Conservation (phyloP, 2,329 filamentous ascomycete genomes). For the Moelleriella libera region DNA sequence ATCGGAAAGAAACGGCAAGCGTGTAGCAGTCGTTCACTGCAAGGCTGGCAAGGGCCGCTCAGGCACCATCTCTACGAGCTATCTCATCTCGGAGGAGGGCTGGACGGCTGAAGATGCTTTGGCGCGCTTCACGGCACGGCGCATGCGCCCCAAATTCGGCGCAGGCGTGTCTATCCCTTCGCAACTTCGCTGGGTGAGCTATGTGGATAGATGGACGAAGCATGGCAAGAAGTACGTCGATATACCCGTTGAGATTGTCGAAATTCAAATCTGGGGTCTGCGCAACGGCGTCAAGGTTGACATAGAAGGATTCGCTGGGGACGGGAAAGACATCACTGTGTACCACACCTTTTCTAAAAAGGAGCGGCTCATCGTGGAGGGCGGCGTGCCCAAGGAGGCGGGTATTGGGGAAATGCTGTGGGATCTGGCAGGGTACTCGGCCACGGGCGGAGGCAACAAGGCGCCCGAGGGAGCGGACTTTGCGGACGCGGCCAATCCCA, state of each 20-base stretch:
- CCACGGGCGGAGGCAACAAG: constrained; percentile 12
- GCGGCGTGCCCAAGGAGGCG: constrained; percentile 31
- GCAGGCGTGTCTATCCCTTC: constrained; percentile 86
- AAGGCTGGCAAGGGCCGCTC: constrained; percentile 93
- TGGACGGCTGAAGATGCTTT: constrained; percentile 40
- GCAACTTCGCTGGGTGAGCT: constrained; percentile 74
- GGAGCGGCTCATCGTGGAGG: constrained; percentile 59
- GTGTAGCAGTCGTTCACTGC: constrained; percentile 87
- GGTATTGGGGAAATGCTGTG: constrained; percentile 37
- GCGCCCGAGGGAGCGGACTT: constrained; percentile 21
- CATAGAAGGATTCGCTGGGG: constrained; percentile 75
- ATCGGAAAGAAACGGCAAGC: constrained; percentile 18
- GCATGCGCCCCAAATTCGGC: constrained; percentile 85
- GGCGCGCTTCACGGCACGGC: constrained; percentile 54
- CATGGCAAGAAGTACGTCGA: constrained; percentile 70
- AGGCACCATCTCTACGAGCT: constrained; percentile 76
- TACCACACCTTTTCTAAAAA: constrained; percentile 66
- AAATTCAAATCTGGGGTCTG: constrained; percentile 83
- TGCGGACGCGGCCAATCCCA: constrained; percentile 8
- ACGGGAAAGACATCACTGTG: constrained; percentile 71
- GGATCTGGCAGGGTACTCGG: constrained; percentile 32
- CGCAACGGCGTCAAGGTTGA: constrained; percentile 77
- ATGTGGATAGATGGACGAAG: constrained; percentile 76
- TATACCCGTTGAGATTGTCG: constrained; percentile 67
- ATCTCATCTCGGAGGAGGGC: constrained; percentile 74